phyloP scores from a whole-genome alignment of 768 basidiomycete species.

The Tylopilus sp. region DNA sequence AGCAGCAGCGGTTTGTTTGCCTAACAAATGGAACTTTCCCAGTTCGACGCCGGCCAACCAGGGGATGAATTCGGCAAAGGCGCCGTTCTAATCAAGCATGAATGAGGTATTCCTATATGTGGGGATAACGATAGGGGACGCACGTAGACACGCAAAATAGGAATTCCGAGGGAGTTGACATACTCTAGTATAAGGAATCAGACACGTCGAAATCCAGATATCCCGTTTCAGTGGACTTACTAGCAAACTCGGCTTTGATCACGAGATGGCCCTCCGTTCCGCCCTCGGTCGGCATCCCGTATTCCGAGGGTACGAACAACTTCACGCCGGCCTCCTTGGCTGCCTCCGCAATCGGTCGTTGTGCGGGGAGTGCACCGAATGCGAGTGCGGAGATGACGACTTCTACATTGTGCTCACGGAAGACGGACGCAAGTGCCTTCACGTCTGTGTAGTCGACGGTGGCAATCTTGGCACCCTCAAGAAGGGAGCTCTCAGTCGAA shows the following conservation, averaged over 20 bases:
- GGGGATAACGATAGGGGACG: constrained; percentile 1
- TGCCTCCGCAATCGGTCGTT: constrained; percentile 32
- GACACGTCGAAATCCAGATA: background rate
- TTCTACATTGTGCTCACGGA: constrained; percentile 32
- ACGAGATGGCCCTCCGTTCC: constrained; percentile 22
- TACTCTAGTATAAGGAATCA: constrained; percentile 19
- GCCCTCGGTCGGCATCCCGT: constrained; percentile 34
- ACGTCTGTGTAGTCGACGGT: constrained; percentile 29
- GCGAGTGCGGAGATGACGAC: constrained; percentile 35
- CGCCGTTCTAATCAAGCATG: constrained; percentile 25
- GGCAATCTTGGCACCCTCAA: constrained; percentile 26
- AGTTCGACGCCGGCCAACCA: constrained; percentile 27
- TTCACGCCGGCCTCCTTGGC: constrained; percentile 36
- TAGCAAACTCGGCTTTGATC: constrained; percentile 28
- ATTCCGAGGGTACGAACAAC: constrained; percentile 40
- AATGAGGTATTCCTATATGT: background rate
- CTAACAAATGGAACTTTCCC: constrained; percentile 33
- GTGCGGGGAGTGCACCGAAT: constrained; percentile 23
- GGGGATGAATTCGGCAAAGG: constrained; percentile 32
- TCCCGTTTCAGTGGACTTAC: constrained; percentile 9
- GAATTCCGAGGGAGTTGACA: constrained; percentile 28
- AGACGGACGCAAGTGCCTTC: constrained; percentile 20
- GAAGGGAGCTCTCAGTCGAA: constrained; percentile 15
- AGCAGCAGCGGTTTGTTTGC: constrained; percentile 29
- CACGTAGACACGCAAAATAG: constrained; percentile 33